Evolutionary conservation across 164 flowering plant species (phyloP).

Genomic region (Dillenia suffruticosa): DNA sequence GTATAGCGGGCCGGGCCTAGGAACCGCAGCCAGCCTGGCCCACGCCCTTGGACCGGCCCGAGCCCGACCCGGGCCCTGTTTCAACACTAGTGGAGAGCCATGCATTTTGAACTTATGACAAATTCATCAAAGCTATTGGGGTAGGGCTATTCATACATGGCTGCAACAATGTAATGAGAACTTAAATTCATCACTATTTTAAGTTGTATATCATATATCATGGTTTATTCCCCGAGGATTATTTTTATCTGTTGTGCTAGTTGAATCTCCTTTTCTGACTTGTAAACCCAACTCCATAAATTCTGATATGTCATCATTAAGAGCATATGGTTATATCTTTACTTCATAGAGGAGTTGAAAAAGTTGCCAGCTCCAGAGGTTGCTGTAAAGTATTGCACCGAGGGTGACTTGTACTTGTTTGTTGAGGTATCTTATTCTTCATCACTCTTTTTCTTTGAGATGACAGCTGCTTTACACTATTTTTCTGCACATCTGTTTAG

Average conservation of each 20-base stretch:
- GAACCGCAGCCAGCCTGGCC: no score
- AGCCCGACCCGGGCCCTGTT: no score
- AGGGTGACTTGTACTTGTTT: slow-evolving; percentile 82
- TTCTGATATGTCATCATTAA: not conserved
- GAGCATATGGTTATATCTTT: not conserved
- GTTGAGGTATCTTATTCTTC: slow-evolving; percentile 42
- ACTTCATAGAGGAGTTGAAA: slow-evolving; percentile 64
- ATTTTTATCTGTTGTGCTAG: no score
- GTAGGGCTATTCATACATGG: slow-evolving; percentile 21
- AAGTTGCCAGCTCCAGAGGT: slow-evolving; percentile 72
- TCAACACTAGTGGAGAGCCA: slow-evolving; percentile 92
- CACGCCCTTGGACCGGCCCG: no score
- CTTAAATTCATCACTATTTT: no score
- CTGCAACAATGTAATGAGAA: no score
- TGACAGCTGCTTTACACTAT: slow-evolving; percentile 1
- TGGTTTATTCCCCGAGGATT: no score
- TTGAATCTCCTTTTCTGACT: no score
- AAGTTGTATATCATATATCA: no score
- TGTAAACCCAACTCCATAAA: not conserved
- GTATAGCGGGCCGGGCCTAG: no score
- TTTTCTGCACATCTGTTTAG: slow-evolving; percentile 30
- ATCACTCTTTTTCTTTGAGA: not conserved
- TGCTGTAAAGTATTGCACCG: slow-evolving; percentile 90
- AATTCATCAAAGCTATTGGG: slow-evolving; percentile 84
- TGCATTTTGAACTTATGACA: slow-evolving; percentile 90